Evolutionary conservation across 169 alveolate species (phyloP).

Genomic region (Cryptosporidium viatorum): DNA sequence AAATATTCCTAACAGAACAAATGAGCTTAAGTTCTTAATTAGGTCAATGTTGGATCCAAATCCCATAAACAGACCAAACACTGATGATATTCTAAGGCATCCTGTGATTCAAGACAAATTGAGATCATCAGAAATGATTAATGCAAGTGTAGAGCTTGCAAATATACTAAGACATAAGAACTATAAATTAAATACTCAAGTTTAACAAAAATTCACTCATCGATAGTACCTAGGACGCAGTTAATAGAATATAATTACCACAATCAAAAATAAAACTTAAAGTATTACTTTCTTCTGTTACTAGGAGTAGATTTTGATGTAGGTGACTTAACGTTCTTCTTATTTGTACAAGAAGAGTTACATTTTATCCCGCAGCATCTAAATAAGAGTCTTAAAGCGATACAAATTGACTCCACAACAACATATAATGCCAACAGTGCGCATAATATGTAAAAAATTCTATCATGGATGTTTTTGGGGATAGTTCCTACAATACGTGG

Average conservation of each 20-base stretch:
- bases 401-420: neutral
- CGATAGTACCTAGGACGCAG: neutral
- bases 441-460: slow-evolving; percentile 47
- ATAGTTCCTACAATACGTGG: slow-evolving; percentile 34
- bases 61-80: slow-evolving; percentile 57
- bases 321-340: slow-evolving; percentile 21
- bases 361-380: slow-evolving; percentile 39
- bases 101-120: slow-evolving; percentile 50
- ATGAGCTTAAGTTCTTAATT: slow-evolving; percentile 42
- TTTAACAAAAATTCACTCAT: neutral
- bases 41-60: slow-evolving; percentile 50
- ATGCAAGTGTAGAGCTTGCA: slow-evolving; percentile 67
- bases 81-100: slow-evolving; percentile 67
- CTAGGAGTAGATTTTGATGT: slow-evolving; percentile 70
- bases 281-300: slow-evolving; percentile 36
- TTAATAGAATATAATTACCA: neutral
- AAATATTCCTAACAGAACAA: slow-evolving; percentile 20
- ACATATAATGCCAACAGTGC: slow-evolving; percentile 27
- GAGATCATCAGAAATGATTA: slow-evolving; percentile 43
- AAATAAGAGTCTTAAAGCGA: slow-evolving; percentile 4
- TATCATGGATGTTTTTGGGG: slow-evolving; percentile 30
- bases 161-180: neutral
- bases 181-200: slow-evolving; percentile 2
- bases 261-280: slow-evolving; percentile 12
- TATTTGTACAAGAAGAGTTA: neutral